These are phyloP conservation scores for Serendipita sp. DNA, from an alignment of 768 basidiomycete species.

Conservation along the genomic window DNA sequence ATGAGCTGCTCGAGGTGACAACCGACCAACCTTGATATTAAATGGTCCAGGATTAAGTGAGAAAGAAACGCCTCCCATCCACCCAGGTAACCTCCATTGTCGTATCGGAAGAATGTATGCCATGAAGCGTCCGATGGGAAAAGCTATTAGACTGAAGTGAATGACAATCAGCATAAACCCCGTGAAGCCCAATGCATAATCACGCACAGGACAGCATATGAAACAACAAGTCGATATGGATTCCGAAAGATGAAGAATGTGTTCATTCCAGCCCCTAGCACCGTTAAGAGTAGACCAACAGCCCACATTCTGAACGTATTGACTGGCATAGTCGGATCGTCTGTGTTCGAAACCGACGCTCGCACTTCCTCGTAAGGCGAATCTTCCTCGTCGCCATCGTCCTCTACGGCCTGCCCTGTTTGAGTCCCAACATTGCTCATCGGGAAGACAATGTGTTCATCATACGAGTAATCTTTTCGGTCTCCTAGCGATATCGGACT, in stretches of 20 bases:
- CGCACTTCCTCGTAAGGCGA: constrained; percentile 33
- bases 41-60: constrained; percentile 34
- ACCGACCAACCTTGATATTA: constrained; percentile 22
- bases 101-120: constrained; percentile 25
- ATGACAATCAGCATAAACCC: background rate
- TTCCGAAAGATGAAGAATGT: constrained; percentile 38
- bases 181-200: background rate
- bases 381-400: constrained; percentile 24
- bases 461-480: background rate
- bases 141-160: constrained; percentile 22
- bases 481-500: background rate
- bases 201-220: constrained; percentile 26
- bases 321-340: constrained; percentile 35
- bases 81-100: constrained; percentile 18
- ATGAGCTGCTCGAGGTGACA: background rate
- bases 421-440: background rate
- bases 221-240: constrained; percentile 26
- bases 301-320: constrained; percentile 29
- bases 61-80: constrained; percentile 20
- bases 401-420: background rate
- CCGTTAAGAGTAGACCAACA: constrained; percentile 27
- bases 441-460: background rate
- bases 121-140: constrained; percentile 28
- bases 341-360: constrained; percentile 32
- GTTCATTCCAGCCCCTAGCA: constrained; percentile 38